A percentile compares a stretch with the other conserved stretches of the same genome.
Evolutionary conservation across 495 filamentous ascomycete species (phyloP).

Genomic region (Lophiotrema nucula): DNA sequence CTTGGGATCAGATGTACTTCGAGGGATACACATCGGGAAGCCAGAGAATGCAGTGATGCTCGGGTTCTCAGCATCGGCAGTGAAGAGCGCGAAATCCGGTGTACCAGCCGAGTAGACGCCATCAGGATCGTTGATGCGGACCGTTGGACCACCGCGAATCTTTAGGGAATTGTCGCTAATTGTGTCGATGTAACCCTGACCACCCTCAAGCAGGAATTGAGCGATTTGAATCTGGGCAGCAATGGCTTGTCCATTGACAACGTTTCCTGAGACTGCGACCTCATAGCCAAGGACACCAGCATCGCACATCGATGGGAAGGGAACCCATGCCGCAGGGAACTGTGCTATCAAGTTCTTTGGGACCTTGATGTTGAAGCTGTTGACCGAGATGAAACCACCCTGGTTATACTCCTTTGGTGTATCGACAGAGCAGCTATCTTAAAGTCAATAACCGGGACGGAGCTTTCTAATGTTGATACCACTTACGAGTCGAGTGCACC

Average conservation of each 20-base stretch:
- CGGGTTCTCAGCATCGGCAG: conserved; percentile 44
- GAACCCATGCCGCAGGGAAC: conserved; percentile 44
- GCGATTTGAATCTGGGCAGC: conserved; percentile 42
- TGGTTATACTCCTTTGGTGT: conserved; percentile 37
- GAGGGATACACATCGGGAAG: conserved; percentile 48
- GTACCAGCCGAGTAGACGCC: conserved; percentile 40
- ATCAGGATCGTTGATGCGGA: conserved; percentile 49
- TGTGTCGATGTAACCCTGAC: conserved; percentile 41
- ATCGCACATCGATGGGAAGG: conserved; percentile 41
- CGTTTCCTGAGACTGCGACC: conserved; percentile 42
- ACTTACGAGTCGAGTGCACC: conserved; percentile 20
- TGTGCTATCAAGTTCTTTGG: conserved; percentile 46
- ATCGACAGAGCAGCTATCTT: conserved; percentile 7
- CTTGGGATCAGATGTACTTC: conserved; percentile 35
- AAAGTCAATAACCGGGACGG: too few species aligned
- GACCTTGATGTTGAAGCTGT: conserved; percentile 42
- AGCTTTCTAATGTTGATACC: too few species aligned
- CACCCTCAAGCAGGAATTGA: conserved; percentile 37
- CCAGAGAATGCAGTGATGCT: conserved; percentile 43
- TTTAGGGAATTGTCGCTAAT: conserved; percentile 40
- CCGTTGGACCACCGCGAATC: conserved; percentile 40
- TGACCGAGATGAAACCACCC: conserved; percentile 43
- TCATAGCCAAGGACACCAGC: conserved; percentile 37
- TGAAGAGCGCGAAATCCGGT: conserved; percentile 40
- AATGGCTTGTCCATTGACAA: conserved; percentile 38